Evolutionary conservation across 2,329 filamentous ascomycete genomes (phyloP), one percentile per base, ranked within the genome.

Genomic region (Claviceps sp.): DNA sequence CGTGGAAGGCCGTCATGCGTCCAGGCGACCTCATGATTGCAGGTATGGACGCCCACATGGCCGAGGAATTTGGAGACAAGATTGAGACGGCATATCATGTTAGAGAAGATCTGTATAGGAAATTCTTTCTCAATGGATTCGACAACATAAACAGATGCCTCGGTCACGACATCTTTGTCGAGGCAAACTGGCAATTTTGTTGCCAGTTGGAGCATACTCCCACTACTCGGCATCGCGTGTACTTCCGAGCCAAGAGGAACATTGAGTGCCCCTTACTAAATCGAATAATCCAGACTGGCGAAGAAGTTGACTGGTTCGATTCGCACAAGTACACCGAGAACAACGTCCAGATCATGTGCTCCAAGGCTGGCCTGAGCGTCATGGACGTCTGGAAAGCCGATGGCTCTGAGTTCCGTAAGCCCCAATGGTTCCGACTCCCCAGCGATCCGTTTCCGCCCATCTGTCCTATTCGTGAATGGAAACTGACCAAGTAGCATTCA

Each of bases 291-390:
- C 50, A 55, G 42, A 50, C 59, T 19, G 68, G 64, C 14, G 60
- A 68, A 44, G 66, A 70, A 52, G 59, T 70, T 16, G 69, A 71
- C 54, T 71, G 69, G 69, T 71, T 71, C 54, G 69, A 71, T 56
- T 68, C 69, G 37, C 69, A 71, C 58, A 71, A 70, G 57, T 70
- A 70, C 47, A 59, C 61, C 47, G 64, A 68, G 56, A 54, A 60
- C 3, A 61, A 61, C 34, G 68, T 71, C 13, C 60, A 60, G 24
- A 59, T 65, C 52, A 71, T 71, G 69, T 70, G 68, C 53, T 60
- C 58, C 53, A 65, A 68, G 59, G 65, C 67, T 42, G 66, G 65
- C 47, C 58, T 71, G 56, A 63, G 61, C 47, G 62, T 70, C 39
- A 55, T 66, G 40, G 58, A 65, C 46, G 60, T 65, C 38, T 71